Base-by-base conservation (phyloP, 2,329 filamentous ascomycete species). In the Hymenotorrendiella dingleyae region DNA sequence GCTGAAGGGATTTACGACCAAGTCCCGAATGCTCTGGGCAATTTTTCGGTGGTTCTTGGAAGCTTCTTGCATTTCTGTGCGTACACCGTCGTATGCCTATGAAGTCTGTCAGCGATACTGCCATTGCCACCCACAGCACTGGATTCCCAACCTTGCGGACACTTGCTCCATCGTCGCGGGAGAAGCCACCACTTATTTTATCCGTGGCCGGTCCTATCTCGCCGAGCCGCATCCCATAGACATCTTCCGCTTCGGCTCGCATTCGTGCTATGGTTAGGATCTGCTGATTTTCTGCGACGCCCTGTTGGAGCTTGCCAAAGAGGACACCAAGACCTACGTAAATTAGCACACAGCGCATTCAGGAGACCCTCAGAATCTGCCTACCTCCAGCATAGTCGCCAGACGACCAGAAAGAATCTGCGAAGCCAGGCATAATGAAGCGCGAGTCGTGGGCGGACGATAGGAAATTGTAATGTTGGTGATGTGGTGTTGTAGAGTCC, bases 261-360 rank as follows among this genome's bases (percentile, higher is more conserved):
- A 97, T 78, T 47, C 86, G 86, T 52, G 93, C 89, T 60, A 98
- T 80, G 27, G 85, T 93, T 52, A 98, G 72, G 48, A 98, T 75
- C 68, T 98, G 93, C 59, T 91, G 86, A 66, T 98, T 94, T 67
- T 98, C 93, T 56, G 90, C 78, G 46, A 94, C 85, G 48, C 93
- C 93, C 67, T 98, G 93, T 66, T 97, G 90, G 43, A 98, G 82
- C 73, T 98, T 98, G 64, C 82, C 82, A 62, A 97, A 98, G 53
- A 98, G 78, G 52, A 97, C 89, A 42, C 91, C 90, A 54, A 98
- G 78, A 50, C 93, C 81, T 83, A 23, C 17, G 11, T 10, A 21
- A 3, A 42, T 55, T 41, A 56, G 50, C 30, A 42, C 17, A 30
- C 23, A 21, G 30, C 32, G 20, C 6, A 23, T 22, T 16, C 9